Percentiles rank a stretch among this genome's conserved stretches.
Evolutionary conservation across 768 basidiomycete species (phyloP).

Genomic region (Coprinopsis strossmayeri): DNA sequence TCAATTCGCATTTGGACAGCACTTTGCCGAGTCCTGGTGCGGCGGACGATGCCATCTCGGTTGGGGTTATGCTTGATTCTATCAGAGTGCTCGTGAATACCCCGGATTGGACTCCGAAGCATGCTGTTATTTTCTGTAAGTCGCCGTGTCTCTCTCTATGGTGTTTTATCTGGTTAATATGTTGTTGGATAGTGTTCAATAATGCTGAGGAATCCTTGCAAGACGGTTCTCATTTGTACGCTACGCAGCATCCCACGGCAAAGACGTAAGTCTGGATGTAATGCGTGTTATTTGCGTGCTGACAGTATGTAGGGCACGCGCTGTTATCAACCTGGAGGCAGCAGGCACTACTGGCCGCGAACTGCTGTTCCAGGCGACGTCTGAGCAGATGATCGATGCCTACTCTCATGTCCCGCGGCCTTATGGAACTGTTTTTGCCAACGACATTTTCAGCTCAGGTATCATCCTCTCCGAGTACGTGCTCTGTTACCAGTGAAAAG

Average conservation of each 20-base stretch:
- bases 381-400: conserved; percentile 89
- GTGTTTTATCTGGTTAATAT: neutral
- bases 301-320: conserved; percentile 55
- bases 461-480: conserved; percentile 84
- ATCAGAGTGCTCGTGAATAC: conserved; percentile 71
- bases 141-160: neutral
- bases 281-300: neutral
- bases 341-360: conserved; percentile 86
- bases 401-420: conserved; percentile 87
- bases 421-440: conserved; percentile 83
- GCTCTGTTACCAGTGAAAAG: neutral
- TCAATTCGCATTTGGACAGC: conserved; percentile 88
- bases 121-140: conserved; percentile 80
- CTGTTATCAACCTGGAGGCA: conserved; percentile 90
- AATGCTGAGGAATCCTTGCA: conserved; percentile 93
- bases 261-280: conserved; percentile 47
- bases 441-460: conserved; percentile 90
- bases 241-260: conserved; percentile 78
- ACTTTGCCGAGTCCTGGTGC: conserved; percentile 87
- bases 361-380: conserved; percentile 92
- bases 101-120: conserved; percentile 62
- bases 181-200: conserved; percentile 67
- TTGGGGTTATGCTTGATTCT: conserved; percentile 89
- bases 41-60: conserved; percentile 81
- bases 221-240: conserved; percentile 90